Conservation (phyloP, 2,329 filamentous ascomycete species). For the Colletotrichum sp. region DNA sequence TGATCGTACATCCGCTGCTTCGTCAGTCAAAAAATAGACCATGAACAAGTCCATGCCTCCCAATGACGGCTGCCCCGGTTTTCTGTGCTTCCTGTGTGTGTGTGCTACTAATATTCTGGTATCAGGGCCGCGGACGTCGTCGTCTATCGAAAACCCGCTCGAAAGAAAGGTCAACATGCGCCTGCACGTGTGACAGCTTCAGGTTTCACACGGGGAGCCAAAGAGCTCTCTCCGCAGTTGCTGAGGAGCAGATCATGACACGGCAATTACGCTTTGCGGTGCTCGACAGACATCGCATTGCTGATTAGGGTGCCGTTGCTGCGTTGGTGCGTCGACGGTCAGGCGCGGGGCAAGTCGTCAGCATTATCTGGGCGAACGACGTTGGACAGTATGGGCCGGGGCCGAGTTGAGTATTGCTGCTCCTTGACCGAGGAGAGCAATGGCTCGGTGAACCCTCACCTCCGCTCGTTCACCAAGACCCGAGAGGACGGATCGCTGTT, state of each 20-base stretch:
- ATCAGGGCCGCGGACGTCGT: background rate
- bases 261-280: background rate
- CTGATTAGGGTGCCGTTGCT: background rate
- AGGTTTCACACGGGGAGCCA: background rate
- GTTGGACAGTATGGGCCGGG: background rate
- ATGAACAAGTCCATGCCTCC: conserved; percentile 19
- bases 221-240: background rate
- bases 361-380: background rate
- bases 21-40: conserved; percentile 19
- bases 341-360: background rate
- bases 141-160: background rate
- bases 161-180: background rate
- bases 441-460: background rate
- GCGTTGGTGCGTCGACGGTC: background rate
- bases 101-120: background rate
- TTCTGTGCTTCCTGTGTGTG: background rate
- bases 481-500: background rate
- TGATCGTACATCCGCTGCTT: conserved; percentile 22
- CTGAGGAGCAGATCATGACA: background rate
- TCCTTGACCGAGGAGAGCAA: background rate
- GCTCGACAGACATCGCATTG: background rate
- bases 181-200: background rate
- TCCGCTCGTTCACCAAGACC: background rate
- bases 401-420: background rate
- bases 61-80: background rate